These are phyloP conservation scores for Neocatenulostroma microsporum DNA, from an alignment of 2,329 filamentous ascomycete genomes.

Conservation along the genomic window DNA sequence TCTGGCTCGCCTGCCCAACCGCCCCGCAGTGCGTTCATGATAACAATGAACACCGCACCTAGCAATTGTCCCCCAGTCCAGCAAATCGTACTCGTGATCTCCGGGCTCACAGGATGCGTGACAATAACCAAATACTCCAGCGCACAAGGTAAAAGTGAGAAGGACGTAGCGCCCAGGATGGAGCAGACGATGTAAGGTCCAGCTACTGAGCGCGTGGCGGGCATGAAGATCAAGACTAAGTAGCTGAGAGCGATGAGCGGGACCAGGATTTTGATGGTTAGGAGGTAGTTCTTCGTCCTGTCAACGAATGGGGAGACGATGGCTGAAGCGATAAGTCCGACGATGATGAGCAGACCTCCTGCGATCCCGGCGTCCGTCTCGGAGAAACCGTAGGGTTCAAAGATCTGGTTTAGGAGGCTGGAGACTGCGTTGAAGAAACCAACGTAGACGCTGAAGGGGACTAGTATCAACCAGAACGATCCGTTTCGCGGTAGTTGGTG, in stretches of 20 bases:
- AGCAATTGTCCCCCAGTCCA: slow-evolving; percentile 83
- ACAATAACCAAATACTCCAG: slow-evolving; percentile 84
- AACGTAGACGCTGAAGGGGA: slow-evolving; percentile 79
- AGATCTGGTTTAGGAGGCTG: slow-evolving; percentile 80
- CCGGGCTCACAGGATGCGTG: slow-evolving; percentile 77
- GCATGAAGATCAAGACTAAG: slow-evolving; percentile 74
- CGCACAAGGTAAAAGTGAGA: slow-evolving; percentile 72
- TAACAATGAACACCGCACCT: slow-evolving; percentile 75
- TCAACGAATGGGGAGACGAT: slow-evolving; percentile 76
- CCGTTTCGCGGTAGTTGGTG: slow-evolving; percentile 43
- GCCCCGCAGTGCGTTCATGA: slow-evolving; percentile 66
- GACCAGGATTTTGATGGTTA: slow-evolving; percentile 63
- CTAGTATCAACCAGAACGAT: slow-evolving; percentile 71
- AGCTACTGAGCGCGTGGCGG: slow-evolving; percentile 50
- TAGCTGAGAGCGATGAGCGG: slow-evolving; percentile 63
- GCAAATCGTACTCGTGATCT: slow-evolving; percentile 72
- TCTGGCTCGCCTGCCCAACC: slow-evolving; percentile 26
- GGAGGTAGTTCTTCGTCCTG: slow-evolving; percentile 69
- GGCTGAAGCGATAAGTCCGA: slow-evolving; percentile 71
- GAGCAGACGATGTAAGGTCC: slow-evolving; percentile 70
- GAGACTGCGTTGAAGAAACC: slow-evolving; percentile 91
- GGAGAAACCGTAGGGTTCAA: slow-evolving; percentile 74
- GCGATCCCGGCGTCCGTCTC: slow-evolving; percentile 83
- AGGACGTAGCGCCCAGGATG: slow-evolving; percentile 69
- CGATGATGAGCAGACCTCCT: slow-evolving; percentile 80